A percentile compares a stretch with the other conserved stretches of the same genome.
phyloP scores from a whole-genome alignment of 257 asterid species.

The Orobanche coerulescens region DNA sequence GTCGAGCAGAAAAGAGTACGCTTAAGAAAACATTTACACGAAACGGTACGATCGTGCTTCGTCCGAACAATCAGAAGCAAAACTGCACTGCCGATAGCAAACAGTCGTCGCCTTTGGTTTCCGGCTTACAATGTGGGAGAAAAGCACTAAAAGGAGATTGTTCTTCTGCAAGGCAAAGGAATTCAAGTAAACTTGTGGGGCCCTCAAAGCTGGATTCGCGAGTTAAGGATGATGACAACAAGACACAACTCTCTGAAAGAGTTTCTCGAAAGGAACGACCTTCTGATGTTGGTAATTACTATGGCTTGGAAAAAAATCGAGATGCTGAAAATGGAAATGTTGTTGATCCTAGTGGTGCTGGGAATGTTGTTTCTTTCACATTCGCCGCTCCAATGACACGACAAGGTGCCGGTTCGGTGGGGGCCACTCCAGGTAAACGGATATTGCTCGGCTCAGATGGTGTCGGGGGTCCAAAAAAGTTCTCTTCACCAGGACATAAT shows the following conservation, averaged over 20 bases:
- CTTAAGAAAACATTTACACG: slow-evolving; percentile 36
- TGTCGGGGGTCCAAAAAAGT: slow-evolving; percentile 23
- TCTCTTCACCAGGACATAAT: slow-evolving; percentile 31
- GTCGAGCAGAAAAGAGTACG: slow-evolving; percentile 38
- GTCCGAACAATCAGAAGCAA: slow-evolving; percentile 84
- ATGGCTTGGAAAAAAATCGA: slow-evolving; percentile 33
- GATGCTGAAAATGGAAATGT: slow-evolving; percentile 36
- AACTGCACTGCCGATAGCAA: slow-evolving; percentile 57
- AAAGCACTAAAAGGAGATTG: slow-evolving; percentile 39
- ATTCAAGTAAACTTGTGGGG: slow-evolving; percentile 34
- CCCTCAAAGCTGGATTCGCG: slow-evolving; percentile 44
- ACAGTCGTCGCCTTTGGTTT: slow-evolving; percentile 32
- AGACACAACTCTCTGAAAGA: slow-evolving; percentile 35
- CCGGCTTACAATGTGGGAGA: slow-evolving; percentile 29
- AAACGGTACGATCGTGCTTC: slow-evolving; percentile 42
- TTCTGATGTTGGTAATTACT: slow-evolving; percentile 55
- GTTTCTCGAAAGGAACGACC: slow-evolving; percentile 53
- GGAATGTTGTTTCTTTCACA: slow-evolving; percentile 62
- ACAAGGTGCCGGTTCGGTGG: slow-evolving; percentile 21
- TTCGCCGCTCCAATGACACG: slow-evolving; percentile 67
- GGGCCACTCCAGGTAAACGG: slow-evolving; percentile 30
- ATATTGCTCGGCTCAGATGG: slow-evolving; percentile 29
- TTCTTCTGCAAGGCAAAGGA: slow-evolving; percentile 34
- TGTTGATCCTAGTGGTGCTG: not conserved
- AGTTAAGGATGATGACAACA: slow-evolving; percentile 32